phyloP scores from a whole-genome alignment of 1,139 yeast genomes.

The Yamadazyma buinensis region DNA sequence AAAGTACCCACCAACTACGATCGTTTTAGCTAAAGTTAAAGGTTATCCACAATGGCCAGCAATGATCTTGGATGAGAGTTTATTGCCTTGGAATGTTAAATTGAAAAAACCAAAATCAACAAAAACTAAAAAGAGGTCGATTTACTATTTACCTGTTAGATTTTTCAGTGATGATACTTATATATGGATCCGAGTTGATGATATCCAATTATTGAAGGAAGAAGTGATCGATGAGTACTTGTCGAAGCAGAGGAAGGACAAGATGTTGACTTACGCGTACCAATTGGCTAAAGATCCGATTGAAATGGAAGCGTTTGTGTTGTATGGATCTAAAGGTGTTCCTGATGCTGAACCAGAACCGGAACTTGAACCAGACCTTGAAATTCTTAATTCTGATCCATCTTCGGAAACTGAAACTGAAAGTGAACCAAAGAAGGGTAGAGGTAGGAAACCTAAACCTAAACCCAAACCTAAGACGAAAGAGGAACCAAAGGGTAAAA shows the following conservation, averaged over 20 bases:
- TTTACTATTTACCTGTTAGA: constrained; percentile 43
- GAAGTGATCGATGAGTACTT: constrained; percentile 29
- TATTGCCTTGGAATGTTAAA: constrained; percentile 52
- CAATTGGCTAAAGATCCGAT: constrained; percentile 40
- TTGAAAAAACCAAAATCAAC: constrained; percentile 44
- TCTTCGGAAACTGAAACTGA: constrained; percentile 4
- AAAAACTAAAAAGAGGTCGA: constrained; percentile 16
- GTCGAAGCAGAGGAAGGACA: constrained; percentile 26
- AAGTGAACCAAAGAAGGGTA: neutral
- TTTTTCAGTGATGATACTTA: constrained; percentile 66
- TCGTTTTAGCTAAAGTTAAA: constrained; percentile 70
- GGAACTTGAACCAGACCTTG: constrained; percentile 11
- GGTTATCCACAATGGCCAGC: constrained; percentile 87
- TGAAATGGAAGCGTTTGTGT: constrained; percentile 39
- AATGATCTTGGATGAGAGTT: constrained; percentile 57
- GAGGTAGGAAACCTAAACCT: constrained; percentile 1
- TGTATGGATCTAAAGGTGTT: constrained; percentile 39
- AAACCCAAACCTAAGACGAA: constrained; percentile 6
- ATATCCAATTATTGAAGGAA: constrained; percentile 29
- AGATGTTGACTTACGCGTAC: constrained; percentile 35
- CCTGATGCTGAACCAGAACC: constrained; percentile 22
- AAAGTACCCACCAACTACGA: constrained; percentile 21
- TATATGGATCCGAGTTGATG: constrained; percentile 53
- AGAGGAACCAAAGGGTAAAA: neutral
- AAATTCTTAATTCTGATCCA: constrained; percentile 6